Conservation (phyloP, 768 basidiomycete genomes). For the Grammothele lineata region DNA sequence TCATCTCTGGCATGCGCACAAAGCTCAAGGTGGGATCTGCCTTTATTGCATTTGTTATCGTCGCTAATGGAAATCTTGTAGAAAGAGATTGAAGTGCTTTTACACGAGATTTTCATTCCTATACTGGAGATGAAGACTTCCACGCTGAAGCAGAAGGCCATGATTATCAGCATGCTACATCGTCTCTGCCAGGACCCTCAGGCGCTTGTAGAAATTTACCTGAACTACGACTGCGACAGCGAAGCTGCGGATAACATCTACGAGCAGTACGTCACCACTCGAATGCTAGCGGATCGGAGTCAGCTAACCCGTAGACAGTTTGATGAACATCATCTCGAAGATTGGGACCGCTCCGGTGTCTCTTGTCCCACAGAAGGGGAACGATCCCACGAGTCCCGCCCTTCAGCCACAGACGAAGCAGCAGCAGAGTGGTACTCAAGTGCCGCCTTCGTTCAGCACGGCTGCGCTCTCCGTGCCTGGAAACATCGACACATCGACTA, state of each 20-base stretch:
- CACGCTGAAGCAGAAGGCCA: constrained; percentile 90
- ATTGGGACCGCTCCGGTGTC: constrained; percentile 62
- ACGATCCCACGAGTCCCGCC: constrained; percentile 60
- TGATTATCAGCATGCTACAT: constrained; percentile 84
- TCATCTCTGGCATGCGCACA: constrained; percentile 89
- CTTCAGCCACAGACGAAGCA: constrained; percentile 47
- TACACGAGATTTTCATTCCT: constrained; percentile 98
- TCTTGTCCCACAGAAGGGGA: constrained; percentile 41
- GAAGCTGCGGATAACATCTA: constrained; percentile 96
- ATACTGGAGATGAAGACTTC: constrained; percentile 98
- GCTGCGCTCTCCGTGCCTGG: constrained; percentile 62
- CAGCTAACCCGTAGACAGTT: constrained; percentile 33
- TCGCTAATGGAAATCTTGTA: constrained; percentile 27
- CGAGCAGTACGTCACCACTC: constrained; percentile 65
- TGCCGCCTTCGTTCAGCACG: constrained; percentile 64
- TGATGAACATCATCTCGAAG: constrained; percentile 96
- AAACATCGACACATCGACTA: constrained; percentile 59
- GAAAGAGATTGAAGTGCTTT: constrained; percentile 99
- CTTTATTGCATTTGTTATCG: constrained; percentile 8
- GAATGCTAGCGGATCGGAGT: constrained; percentile 4
- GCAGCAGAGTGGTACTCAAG: constrained; percentile 34
- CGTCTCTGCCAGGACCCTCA: constrained; percentile 94
- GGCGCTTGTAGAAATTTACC: constrained; percentile 94
- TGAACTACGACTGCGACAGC: constrained; percentile 98
- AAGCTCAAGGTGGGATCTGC: constrained; percentile 78